These are phyloP conservation scores for Amphirosellinia nigrospora DNA, from an alignment of 495 filamentous ascomycete species.

Conservation along the genomic window DNA sequence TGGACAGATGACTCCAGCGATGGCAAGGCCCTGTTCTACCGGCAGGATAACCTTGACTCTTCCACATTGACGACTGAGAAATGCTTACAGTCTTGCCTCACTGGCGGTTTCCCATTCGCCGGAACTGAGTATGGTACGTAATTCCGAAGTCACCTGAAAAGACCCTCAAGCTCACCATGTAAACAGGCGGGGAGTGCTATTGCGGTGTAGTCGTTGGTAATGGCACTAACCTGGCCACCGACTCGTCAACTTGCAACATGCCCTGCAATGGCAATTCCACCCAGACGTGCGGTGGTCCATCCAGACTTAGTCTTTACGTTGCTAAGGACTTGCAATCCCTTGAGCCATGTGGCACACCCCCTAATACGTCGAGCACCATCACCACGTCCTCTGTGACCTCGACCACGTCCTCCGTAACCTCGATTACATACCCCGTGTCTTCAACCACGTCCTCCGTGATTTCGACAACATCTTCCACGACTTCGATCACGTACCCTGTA, in stretches of 20 bases:
- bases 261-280: constrained; percentile 54
- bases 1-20: constrained; percentile 56
- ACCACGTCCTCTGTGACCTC: constrained; percentile 7
- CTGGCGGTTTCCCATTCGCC: constrained; percentile 55
- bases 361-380: constrained; percentile 31
- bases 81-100: constrained; percentile 55
- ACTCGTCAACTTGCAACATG: constrained; percentile 47
- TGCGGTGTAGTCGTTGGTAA: constrained; percentile 57
- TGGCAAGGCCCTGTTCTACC: constrained; percentile 58
- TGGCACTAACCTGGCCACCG: constrained; percentile 46
- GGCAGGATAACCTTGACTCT: constrained; percentile 45
- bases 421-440: neutral
- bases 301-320: constrained; percentile 53
- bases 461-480: no score
- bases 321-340: constrained; percentile 49
- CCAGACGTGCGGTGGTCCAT: constrained; percentile 54
- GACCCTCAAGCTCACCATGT: constrained; percentile 21
- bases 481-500: no score
- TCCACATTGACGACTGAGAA: constrained; percentile 48
- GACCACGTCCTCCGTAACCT: constrained; percentile 26
- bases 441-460: neutral
- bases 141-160: neutral
- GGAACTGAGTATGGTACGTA: constrained; percentile 54
- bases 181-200: constrained; percentile 44
- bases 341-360: constrained; percentile 50